Evolutionary conservation across 352 stramenopile genomes (phyloP), one percentile per base, ranked within the genome.

Genomic region (Phytophthora foliorum): DNA sequence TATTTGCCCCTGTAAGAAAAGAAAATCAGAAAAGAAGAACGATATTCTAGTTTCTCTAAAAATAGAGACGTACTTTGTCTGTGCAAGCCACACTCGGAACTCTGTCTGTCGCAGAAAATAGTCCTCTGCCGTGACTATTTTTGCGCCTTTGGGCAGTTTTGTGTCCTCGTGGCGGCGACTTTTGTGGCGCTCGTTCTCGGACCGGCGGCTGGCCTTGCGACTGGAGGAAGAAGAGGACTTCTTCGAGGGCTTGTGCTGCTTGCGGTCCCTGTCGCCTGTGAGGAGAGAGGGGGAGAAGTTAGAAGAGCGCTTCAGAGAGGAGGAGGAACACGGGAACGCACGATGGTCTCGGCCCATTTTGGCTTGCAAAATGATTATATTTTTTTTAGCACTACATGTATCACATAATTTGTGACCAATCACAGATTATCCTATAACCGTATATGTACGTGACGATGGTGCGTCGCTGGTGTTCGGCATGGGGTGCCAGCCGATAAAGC

Each of bases 11-110:
- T 90, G 6, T 44, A 54, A 52, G 49, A 55, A 16, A 66, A 45
- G 29, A 25, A 63, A 4, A 46, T 46, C 9, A 46, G 3, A 25
- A 46, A 44, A 24, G 4, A 48, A 27, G n/a, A 14, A n/a, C n/a
- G n/a, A 24, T 14, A 27, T 11, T 41, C 32, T 62, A 16, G 21
- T 24, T 22, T n/a, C 24, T 19, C 42, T 31, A 60, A 34, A 57
- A 66, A 39, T 51, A 61, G 14, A 21, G 14, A 69, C 69, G 25
- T 17, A 85, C 81, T 89, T 87, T 2, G 63, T 71, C 58, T 84
- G 79, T 14, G 77, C 70, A 39, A 94, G 75, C 86, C 86, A 94
- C 19, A 92, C 81, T 48, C 86, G 82, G 52, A 94, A 94, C 54
- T 94, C 84, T 5, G 69, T 84, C 25, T 83, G 74, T 9, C 75